Base-by-base conservation (phyloP, 2,329 filamentous ascomycete genomes). In the Fusarium pseudograminearum region DNA sequence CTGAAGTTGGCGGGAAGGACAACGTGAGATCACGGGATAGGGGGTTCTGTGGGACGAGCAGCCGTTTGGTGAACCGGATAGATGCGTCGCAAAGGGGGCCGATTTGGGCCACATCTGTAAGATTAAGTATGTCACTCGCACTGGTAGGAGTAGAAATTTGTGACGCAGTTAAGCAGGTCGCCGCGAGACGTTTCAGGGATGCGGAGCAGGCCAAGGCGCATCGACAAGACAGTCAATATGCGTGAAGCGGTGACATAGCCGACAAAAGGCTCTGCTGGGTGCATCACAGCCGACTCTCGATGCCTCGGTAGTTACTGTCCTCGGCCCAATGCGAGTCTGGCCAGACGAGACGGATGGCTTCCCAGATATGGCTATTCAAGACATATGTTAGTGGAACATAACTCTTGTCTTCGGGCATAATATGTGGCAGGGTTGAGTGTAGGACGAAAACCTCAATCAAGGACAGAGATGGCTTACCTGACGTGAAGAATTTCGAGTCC, bases 401-500 rank as follows among this genome's bases (percentile, higher is more conserved):
- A 38, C 45, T 60, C 56, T 45, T 54, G 59, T 60, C 46, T 46
- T 66, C 61, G 65, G 69, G 44, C 30, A 74, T 69, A 65, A 61
- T 55, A 70, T 41, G 58, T 40, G 54, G 54, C 31, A 57, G 62
- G 60, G 48, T 57, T 50, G 67, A 65, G 67, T 55, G 72, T 72
- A 59, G 33, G 52, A 65, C 65, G 38, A 72, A 50, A 53, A 65
- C 52, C 38, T 16, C 64, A 42, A 51, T 57, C 44, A 54, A 86
- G 90, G 61, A 89, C 83, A 83, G 71, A 50, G 63, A 41, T 60
- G 34, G 82, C 90, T 82, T 89, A 94, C 92, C 88, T 89, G 69
- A 99, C 94, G 80, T 94, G 92, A 69, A 97, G 87, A 77, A 99
- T 98, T 77, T 95, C 89, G 65, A 99, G 80, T 0, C 93, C 94